Evolutionary conservation across 2,329 filamentous ascomycete genomes (phyloP), one percentile per base, ranked within the genome.

Genomic region (Phialophora expanda): DNA sequence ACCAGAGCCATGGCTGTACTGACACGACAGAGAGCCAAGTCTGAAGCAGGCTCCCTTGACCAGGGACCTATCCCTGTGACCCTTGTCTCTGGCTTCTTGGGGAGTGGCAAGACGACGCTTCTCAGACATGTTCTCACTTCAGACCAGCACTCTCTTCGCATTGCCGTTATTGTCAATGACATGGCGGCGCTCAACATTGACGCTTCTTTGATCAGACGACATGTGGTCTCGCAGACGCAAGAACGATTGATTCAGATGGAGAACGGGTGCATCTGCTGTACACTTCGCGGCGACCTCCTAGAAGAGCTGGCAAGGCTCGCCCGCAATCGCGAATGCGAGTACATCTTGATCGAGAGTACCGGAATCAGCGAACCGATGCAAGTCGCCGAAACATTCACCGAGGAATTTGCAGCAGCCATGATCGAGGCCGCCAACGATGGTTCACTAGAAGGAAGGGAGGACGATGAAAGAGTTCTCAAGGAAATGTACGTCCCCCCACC

Each of bases 221-320:
- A 87, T 71, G 82, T 82, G 26, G 76, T 89, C 41, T 85, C 84
- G 2, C 83, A 85, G 69, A 85, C 85, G 0, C 79, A 88, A 46
- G 87, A 90, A 69, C 88, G 89, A 68, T 81, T 90, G 34, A 86
- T 90, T 17, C 85, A 87, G 9, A 82, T 91, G 62, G 87, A 90
- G 72, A 91, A 90, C 67, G 88, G 89, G 9, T 92, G 90, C 70
- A 92, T 92, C 72, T 92, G 89, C 79, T 92, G 90, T 71, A 92
- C 89, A 0, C 80, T 92, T 0, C 86, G 90, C 3, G 89, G 89
- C 0, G 89, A 92, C 63, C 77, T 92, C 1, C 82, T 92, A 0
- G 86, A 89, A 66, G 89, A 92, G 74, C 83, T 92, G 0, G 88
- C 89, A 0, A 83, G 83, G 0, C 80, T 92, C 1, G 83, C 88